These are phyloP conservation scores for Podaxis rugospora DNA, from an alignment of 768 basidiomycete species.

Conservation along the genomic window DNA sequence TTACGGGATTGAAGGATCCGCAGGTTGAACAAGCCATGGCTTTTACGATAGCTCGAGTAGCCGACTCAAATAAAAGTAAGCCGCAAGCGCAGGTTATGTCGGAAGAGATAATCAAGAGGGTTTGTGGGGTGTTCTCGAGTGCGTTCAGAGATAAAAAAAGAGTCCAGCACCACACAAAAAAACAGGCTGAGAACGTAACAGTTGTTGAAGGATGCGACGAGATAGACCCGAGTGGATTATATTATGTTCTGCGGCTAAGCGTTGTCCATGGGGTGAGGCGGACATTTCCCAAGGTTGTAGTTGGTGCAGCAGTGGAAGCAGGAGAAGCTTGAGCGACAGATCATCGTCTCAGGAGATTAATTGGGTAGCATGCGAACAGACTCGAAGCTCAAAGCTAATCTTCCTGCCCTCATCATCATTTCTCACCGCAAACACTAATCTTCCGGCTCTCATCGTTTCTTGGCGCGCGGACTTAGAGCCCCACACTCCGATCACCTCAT, in stretches of 20 bases:
- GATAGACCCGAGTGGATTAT: background rate
- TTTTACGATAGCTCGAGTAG: background rate
- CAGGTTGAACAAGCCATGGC: background rate
- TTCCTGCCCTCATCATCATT: no score
- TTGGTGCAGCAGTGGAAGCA: background rate
- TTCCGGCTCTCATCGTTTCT: background rate
- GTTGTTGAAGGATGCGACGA: background rate
- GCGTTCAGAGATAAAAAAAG: background rate
- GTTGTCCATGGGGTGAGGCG: background rate
- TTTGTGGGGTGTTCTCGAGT: background rate
- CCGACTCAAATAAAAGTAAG: background rate
- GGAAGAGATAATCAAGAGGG: background rate
- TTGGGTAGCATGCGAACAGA: background rate
- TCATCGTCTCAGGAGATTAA: background rate
- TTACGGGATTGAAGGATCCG: background rate
- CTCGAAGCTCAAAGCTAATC: background rate
- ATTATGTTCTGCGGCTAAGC: background rate
- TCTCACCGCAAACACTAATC: background rate
- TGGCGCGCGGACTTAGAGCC: background rate
- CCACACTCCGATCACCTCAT: background rate
- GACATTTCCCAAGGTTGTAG: background rate
- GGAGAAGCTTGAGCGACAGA: background rate
- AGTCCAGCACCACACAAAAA: background rate
- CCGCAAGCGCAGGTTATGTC: background rate
- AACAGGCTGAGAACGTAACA: background rate